Percentiles rank a stretch among this genome's conserved stretches.
These are phyloP conservation scores for Phaffia australis DNA, from an alignment of 768 basidiomycete genomes.

Conservation along the genomic window DNA sequence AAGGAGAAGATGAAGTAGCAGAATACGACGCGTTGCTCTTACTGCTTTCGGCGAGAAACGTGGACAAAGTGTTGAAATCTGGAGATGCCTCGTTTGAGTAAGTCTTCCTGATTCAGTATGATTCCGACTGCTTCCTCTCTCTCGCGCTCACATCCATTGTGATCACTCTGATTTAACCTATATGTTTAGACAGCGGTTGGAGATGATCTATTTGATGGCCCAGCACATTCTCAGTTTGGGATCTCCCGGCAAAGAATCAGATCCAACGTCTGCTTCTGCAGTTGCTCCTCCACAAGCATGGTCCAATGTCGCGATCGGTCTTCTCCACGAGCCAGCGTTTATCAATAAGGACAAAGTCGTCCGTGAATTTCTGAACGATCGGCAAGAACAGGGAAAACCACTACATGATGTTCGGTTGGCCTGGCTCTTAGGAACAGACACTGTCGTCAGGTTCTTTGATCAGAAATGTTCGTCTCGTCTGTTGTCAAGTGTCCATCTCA, in stretches of 20 bases:
- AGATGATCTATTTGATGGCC: conserved; percentile 22
- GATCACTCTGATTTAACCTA: background rate
- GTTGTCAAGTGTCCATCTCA: background rate
- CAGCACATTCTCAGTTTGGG: background rate
- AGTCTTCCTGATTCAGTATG: background rate
- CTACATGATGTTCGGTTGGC: conserved; percentile 2
- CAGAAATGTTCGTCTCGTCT: conserved; percentile 18
- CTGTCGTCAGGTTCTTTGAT: conserved; percentile 24
- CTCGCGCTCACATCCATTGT: background rate
- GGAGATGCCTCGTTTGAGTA: conserved; percentile 25
- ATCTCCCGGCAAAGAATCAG: too few species aligned
- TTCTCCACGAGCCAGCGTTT: conserved; percentile 23
- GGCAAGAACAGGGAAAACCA: background rate
- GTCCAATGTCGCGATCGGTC: conserved; percentile 20
- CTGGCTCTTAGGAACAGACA: conserved; percentile 26
- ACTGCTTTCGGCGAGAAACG: conserved; percentile 23
- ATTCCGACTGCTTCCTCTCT: background rate
- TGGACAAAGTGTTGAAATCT: conserved; percentile 18
- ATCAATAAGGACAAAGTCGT: conserved; percentile 22
- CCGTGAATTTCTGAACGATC: background rate
- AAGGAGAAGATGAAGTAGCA: background rate
- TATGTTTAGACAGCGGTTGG: conserved; percentile 16
- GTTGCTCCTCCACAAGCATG: conserved; percentile 1
- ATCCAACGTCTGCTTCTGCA: background rate
- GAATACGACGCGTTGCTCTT: conserved; percentile 22